Conservation (phyloP, 768 basidiomycete species). For the Clitopilus passeckerianus region DNA sequence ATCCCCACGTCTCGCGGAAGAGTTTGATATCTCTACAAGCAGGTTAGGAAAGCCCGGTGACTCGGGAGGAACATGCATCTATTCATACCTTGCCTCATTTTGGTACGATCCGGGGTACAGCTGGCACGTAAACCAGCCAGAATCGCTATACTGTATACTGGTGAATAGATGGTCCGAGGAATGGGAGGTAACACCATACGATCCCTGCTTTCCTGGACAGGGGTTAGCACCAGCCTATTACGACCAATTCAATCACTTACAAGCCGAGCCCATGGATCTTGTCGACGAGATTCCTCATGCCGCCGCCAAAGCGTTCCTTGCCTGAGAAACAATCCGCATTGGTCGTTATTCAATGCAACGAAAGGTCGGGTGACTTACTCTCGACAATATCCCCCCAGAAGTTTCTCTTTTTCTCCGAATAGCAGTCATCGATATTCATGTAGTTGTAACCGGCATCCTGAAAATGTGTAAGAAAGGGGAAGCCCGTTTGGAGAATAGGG, state of each 20-base stretch:
- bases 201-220: constrained; percentile 33
- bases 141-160: constrained; percentile 44
- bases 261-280: constrained; percentile 55
- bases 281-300: constrained; percentile 52
- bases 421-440: constrained; percentile 66
- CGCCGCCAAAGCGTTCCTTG: constrained; percentile 44
- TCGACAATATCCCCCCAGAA: constrained; percentile 47
- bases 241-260: constrained; percentile 23
- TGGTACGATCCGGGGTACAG: constrained; percentile 61
- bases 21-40: constrained; percentile 40
- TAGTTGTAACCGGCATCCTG: constrained; percentile 56
- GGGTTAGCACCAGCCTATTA: background rate
- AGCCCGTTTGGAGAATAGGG: background rate
- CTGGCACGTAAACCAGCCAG: constrained; percentile 67
- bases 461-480: background rate
- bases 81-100: constrained; percentile 32
- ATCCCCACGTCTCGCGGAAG: constrained; percentile 57
- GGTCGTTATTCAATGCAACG: background rate
- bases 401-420: constrained; percentile 50
- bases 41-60: background rate
- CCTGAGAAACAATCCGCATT: constrained; percentile 25
- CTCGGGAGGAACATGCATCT: background rate
- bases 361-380: constrained; percentile 24
- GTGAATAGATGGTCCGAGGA: background rate
- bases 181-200: constrained; percentile 13